These are phyloP conservation scores for Grosmannia clavigera DNA, from an alignment of 2,329 filamentous ascomycete genomes.

Conservation along the genomic window DNA sequence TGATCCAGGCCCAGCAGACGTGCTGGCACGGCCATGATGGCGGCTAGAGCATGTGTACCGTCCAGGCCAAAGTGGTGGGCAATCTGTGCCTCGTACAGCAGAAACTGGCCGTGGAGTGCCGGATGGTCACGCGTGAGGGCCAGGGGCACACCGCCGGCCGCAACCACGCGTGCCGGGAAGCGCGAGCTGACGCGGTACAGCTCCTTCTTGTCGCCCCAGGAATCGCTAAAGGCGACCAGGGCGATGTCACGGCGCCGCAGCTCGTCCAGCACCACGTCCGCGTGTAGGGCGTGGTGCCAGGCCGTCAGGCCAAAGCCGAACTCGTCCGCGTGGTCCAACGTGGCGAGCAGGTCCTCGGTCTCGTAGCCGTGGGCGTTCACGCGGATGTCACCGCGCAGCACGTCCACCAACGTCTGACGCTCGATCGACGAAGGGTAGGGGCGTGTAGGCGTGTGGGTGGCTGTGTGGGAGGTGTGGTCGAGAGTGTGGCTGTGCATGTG, in stretches of 20 bases:
- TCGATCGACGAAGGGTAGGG: constrained; percentile 22
- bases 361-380: constrained; percentile 34
- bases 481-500: too few species aligned
- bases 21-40: constrained; percentile 33
- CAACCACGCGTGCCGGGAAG: constrained; percentile 25
- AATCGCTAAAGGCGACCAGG: constrained; percentile 29
- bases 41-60: constrained; percentile 26
- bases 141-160: constrained; percentile 26
- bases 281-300: constrained; percentile 28
- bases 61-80: constrained; percentile 29
- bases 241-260: constrained; percentile 26
- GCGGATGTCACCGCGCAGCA: constrained; percentile 27
- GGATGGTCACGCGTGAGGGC: constrained; percentile 13
- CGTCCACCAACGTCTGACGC: constrained; percentile 26
- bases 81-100: constrained; percentile 9
- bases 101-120: constrained; percentile 2
- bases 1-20: constrained; percentile 15
- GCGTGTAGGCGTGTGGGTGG: not conserved
- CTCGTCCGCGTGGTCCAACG: constrained; percentile 28
- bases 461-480: too few species aligned
- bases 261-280: constrained; percentile 27
- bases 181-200: constrained; percentile 27
- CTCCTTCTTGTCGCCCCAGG: constrained; percentile 29
- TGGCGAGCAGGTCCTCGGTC: constrained; percentile 29
- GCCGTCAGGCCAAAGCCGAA: constrained; percentile 28